These are phyloP conservation scores for Carex littledalei DNA, from an alignment of 176 grass and related monocot species.

Conservation along the genomic window DNA sequence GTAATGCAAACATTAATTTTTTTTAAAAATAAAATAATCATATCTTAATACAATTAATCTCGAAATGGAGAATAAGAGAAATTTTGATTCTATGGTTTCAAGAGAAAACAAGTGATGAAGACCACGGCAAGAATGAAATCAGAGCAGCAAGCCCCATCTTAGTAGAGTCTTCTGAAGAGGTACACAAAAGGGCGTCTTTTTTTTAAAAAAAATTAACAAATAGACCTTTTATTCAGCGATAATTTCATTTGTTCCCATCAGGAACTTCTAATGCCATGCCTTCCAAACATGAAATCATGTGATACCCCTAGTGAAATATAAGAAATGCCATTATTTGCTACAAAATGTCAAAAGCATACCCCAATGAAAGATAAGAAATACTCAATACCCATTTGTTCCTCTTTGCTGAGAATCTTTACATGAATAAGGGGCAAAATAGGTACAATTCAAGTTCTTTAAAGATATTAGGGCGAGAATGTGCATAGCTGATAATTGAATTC, in stretches of 20 bases:
- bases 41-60: neutral
- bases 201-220: neutral
- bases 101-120: conserved; percentile 16
- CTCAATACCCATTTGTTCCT: neutral
- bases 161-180: conserved; percentile 32
- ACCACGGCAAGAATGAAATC: conserved; percentile 29
- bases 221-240: neutral
- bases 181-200: neutral
- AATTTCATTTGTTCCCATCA: neutral
- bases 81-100: neutral
- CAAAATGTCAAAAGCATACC: neutral
- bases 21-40: neutral
- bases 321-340: neutral
- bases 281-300: neutral
- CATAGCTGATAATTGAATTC: neutral
- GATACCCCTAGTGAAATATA: neutral
- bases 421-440: neutral
- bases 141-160: conserved; percentile 8
- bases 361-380: neutral
- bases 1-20: neutral
- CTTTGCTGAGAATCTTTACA: neutral
- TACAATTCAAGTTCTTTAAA: neutral
- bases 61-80: neutral
- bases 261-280: neutral
- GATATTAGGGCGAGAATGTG: neutral